Evolutionary conservation across 2,329 filamentous ascomycete genomes (phyloP), one percentile per base, ranked within the genome.

Genomic region (Cladosporium sphaerospermum): DNA sequence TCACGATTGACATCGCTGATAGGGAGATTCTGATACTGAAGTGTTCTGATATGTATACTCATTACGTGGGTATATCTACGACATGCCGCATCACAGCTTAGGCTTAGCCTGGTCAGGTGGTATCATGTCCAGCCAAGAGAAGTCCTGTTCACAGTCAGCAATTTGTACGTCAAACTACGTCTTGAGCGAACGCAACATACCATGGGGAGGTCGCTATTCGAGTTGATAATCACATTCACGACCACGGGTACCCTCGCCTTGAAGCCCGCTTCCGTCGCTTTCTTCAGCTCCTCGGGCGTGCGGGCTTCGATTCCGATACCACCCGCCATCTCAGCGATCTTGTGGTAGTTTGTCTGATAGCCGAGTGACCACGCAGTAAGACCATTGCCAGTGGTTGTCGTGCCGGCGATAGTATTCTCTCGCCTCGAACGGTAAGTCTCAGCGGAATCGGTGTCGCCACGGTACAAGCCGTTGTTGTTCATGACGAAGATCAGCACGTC

Each of bases 271-370:
- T 72, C 65, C 7, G 77, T 77, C n/a, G 78, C 78, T 49, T 61
- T 66, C 54, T 69, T 69, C 54, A 82, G 63, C 60, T 81, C 78
- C 43, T 76, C 69, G n/a, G 77, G 71, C 11, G 72, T 78, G 39
- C 75, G 67, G 2, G 77, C 78, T 52, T 78, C 68, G 57, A 71
- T 78, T 3, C 79, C 79, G 48, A 72, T 71, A 2, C 78, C 79
- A 7, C 79, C 78, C 54, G 76, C 76, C 68, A 77, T 78, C 51
- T 78, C 73, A 2, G 78, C 78, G 39, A 82, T 64, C 60, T 76
- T 76, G 61, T 82, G 74, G 61, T 82, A 83, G 13, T 73, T 66
- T 0, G 77, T 78, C 62, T 81, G 75, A 59, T 75, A 81, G 1
- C 77, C 71, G 6, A 65, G 58, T n/a, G 59, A 60, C 62, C 33